These are phyloP conservation scores for Misopates orontium DNA, from an alignment of 257 asterid species.

Conservation along the genomic window DNA sequence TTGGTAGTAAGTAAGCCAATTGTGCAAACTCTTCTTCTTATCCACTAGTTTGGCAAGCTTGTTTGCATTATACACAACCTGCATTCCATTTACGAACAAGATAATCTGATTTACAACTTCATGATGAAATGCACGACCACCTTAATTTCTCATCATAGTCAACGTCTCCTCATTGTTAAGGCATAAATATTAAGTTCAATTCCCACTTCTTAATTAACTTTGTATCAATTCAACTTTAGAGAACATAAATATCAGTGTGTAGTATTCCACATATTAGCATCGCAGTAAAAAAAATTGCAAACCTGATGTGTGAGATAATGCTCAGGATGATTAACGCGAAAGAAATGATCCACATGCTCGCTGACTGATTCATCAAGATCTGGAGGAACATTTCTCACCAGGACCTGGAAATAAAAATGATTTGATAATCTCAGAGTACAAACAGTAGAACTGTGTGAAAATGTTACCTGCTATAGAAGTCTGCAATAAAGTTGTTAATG, in stretches of 20 bases:
- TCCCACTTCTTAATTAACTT: background rate
- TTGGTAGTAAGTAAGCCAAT: slow-evolving; percentile 80
- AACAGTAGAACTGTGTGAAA: background rate
- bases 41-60: slow-evolving; percentile 65
- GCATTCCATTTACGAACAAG: slow-evolving; percentile 30
- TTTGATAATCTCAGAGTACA: background rate
- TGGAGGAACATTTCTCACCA: slow-evolving; percentile 88
- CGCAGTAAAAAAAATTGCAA: slow-evolving; percentile 21
- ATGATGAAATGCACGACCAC: slow-evolving; percentile 15
- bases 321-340: slow-evolving; percentile 83
- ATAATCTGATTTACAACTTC: background rate
- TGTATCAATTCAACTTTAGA: background rate
- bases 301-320: slow-evolving; percentile 82
- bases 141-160: background rate
- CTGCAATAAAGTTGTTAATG: background rate
- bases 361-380: slow-evolving; percentile 83
- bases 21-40: slow-evolving; percentile 54
- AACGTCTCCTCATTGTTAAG: background rate
- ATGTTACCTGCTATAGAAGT: background rate
- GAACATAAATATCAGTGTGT: background rate
- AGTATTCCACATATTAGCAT: background rate
- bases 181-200: background rate
- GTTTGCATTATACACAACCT: slow-evolving; percentile 75
- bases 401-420: slow-evolving; percentile 57
- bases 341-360: slow-evolving; percentile 92